Conservation (phyloP, 1,284 basidiomycete genomes). For the Schizophyllum amplum region DNA sequence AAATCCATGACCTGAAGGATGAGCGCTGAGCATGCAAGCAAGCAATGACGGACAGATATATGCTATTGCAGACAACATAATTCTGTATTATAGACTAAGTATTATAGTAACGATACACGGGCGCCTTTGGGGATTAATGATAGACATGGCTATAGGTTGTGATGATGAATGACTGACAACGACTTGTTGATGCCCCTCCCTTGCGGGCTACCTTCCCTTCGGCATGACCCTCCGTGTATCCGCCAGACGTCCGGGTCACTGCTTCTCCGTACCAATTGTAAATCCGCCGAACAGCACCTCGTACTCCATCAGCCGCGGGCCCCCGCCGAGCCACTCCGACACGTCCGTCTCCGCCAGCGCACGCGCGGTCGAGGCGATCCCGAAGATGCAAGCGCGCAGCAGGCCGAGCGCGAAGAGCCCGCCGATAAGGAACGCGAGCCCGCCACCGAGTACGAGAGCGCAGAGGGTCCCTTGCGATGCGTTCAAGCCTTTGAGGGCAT, state of each 20-base stretch:
- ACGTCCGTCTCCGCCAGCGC: neutral
- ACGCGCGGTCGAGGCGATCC: neutral
- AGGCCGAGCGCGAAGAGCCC: neutral
- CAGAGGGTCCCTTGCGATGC: neutral
- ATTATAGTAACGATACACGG: too few relatives aligned
- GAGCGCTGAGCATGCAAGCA: too few relatives aligned
- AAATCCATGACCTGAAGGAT: too few relatives aligned
- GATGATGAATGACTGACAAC: neutral
- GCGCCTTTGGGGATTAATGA: neutral
- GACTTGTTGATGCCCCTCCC: neutral
- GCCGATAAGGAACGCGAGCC: neutral
- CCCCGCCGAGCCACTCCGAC: neutral
- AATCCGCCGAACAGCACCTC: neutral
- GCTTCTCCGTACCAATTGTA: neutral
- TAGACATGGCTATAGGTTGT: neutral
- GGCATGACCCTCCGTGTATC: too few relatives aligned
- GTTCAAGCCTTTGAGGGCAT: neutral
- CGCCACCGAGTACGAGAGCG: neutral
- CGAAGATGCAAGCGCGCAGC: neutral
- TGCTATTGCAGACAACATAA: too few relatives aligned
- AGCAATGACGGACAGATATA: too few relatives aligned
- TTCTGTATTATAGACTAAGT: too few relatives aligned
- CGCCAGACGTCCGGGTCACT: too few relatives aligned
- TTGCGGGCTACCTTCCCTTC: too few relatives aligned
- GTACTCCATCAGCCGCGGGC: neutral